Base-by-base conservation (phyloP, 371 early-diverging fungal species). In the Saksenaea vasiformis region DNA sequence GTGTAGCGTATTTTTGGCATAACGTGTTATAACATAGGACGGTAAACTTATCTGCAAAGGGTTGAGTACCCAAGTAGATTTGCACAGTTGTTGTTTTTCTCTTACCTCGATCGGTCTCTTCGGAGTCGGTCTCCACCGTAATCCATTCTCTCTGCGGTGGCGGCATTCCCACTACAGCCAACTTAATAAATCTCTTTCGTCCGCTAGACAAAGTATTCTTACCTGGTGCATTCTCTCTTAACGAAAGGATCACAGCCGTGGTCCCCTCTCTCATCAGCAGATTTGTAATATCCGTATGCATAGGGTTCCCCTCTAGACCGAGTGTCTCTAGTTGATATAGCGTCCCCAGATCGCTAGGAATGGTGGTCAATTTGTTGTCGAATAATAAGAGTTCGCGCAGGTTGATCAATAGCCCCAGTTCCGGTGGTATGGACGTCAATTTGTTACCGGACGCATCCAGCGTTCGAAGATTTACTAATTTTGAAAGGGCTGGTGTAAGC, bases 261-360 rank as follows among this genome's bases (percentile, higher is more conserved):
- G 97, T 86, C 5, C 98, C 98, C 36, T 96, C 94, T 67, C 94
- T 93, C 43, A 93, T 90, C 54, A 96, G 72, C 37, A 98, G 67
- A 1, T 82, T 80, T 64, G 87, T 86, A 34, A 98, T 77, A 22
- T 95, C 94, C 36, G 95, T 93, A 55, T 92, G 80, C 56, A 99
- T 69, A 2, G 99, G 99, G 78, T 99, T 99, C 13, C 99, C 99
- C 70, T 99, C 96, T 24, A 99, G 66, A 3, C 99, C 98, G 31
- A 99, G 79, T 2, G 83, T 89, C 62, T 98, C 97, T 54, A 99
- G 76, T 69, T 95, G 94, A 71, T 90, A 98, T 47, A 99, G 80
- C 10, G 89, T 89, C 5, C 99, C 99, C 51, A 99, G 77, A 76
- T 98, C 99, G 55, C 83, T 78, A 8, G 99, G 99, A 51, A 99